Percentiles rank a stretch among this genome's conserved stretches.
Evolutionary conservation across 768 basidiomycete genomes (phyloP).

Genomic region (Pilatotrama ljubarskyi): DNA sequence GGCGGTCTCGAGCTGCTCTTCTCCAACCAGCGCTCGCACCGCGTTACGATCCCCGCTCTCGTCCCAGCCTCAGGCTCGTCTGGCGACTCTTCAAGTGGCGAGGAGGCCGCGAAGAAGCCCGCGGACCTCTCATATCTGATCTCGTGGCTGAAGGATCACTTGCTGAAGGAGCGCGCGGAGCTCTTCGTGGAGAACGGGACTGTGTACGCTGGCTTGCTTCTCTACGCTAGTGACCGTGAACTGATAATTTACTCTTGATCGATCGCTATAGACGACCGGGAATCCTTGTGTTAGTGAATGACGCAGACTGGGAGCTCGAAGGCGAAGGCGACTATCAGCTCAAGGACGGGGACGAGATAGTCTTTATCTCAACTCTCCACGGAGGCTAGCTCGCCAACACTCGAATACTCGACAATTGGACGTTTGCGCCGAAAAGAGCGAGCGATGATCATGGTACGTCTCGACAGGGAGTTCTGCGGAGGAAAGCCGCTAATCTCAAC

Average conservation of each 20-base stretch:
- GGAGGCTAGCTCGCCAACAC: conserved; percentile 59
- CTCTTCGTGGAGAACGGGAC: conserved; percentile 86
- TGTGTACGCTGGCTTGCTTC: conserved; percentile 57
- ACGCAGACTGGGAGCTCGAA: conserved; percentile 97
- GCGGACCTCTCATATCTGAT: conserved; percentile 78
- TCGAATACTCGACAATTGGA: too few relatives aligned
- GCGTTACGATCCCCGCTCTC: conserved; percentile 50
- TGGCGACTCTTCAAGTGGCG: neutral
- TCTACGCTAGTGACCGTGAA: too few relatives aligned
- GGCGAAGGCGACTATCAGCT: conserved; percentile 87
- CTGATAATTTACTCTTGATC: neutral
- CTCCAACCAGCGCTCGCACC: conserved; percentile 62
- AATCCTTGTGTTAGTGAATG: conserved; percentile 94
- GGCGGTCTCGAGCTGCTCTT: conserved; percentile 90
- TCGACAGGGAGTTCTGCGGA: too few relatives aligned
- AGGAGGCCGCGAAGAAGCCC: conserved; percentile 38
- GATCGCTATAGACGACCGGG: conserved; percentile 75
- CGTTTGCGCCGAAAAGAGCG: too few relatives aligned
- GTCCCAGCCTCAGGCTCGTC: conserved; percentile 35
- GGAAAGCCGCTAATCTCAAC: too few relatives aligned
- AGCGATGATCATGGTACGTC: too few relatives aligned
- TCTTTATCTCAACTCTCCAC: conserved; percentile 96
- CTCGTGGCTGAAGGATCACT: conserved; percentile 68
- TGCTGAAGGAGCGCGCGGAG: conserved; percentile 84
- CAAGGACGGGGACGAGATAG: conserved; percentile 81